Conservation (phyloP, 768 basidiomycete species). For the Tricholoma saponaceum region DNA sequence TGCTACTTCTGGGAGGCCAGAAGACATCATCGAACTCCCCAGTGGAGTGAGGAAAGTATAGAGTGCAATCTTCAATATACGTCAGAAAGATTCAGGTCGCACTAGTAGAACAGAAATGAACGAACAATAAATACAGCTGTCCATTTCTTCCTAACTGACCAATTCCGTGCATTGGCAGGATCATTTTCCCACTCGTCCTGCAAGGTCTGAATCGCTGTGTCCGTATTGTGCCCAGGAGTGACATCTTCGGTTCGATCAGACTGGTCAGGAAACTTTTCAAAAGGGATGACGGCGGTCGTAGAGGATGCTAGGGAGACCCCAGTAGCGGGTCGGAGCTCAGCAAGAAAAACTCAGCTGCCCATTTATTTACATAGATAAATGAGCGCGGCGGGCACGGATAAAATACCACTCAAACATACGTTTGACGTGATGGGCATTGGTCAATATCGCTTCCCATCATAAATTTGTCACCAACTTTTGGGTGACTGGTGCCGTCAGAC, state of each 20-base stretch:
- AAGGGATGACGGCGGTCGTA: background rate
- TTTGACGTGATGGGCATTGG: too few species aligned
- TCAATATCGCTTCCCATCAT: too few species aligned
- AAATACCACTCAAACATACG: too few species aligned
- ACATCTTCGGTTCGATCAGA: constrained; percentile 36
- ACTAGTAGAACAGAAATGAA: constrained; percentile 4
- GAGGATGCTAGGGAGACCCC: background rate
- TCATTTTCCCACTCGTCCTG: constrained; percentile 59
- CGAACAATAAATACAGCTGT: constrained; percentile 47
- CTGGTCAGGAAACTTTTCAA: background rate
- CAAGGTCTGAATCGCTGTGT: constrained; percentile 27
- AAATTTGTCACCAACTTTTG: too few species aligned
- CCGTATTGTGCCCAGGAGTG: constrained; percentile 36
- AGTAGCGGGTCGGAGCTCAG: constrained; percentile 7
- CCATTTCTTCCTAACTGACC: constrained; percentile 60
- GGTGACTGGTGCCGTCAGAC: too few species aligned
- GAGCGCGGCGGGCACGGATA: too few species aligned
- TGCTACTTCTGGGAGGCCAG: constrained; percentile 57
- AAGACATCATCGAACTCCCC: constrained; percentile 65
- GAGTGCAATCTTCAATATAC: constrained; percentile 43
- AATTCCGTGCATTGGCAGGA: constrained; percentile 66
- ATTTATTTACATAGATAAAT: too few species aligned
- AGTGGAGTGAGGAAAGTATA: constrained; percentile 53
- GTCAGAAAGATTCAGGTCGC: background rate
- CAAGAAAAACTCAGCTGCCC: too few species aligned